Conservation (phyloP, 228 moss, liverwort and hornwort species). For the Sphagnum fallax region DNA sequence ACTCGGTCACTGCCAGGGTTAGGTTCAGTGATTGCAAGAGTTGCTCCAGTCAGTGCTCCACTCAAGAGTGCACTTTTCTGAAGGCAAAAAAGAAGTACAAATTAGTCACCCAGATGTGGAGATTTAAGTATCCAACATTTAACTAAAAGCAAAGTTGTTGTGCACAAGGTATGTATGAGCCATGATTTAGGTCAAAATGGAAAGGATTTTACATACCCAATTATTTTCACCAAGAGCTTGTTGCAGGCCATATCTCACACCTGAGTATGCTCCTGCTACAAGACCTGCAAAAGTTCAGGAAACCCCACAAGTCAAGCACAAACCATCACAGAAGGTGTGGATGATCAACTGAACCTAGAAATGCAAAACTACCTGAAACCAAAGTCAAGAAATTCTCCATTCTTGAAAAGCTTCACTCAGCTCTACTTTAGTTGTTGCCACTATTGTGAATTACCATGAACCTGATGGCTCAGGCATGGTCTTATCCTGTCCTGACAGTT, state of each 20-base stretch:
- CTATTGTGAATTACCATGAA: not conserved
- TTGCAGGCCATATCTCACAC: conserved; percentile 72
- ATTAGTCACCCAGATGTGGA: not conserved
- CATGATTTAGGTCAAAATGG: not conserved
- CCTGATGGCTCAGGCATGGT: not conserved
- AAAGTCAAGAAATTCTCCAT: not conserved
- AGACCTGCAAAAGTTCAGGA: conserved; percentile 14
- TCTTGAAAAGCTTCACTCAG: not conserved
- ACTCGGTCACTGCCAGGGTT: conserved; percentile 28
- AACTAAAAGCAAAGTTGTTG: not conserved
- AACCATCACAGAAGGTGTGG: not conserved
- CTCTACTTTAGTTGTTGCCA: not conserved
- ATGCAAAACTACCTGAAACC: not conserved
- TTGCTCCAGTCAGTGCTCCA: conserved; percentile 48
- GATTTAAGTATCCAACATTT: not conserved
- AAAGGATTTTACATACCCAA: conserved; percentile 39
- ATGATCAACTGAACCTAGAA: not conserved
- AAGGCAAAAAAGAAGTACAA: not conserved
- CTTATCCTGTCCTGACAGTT: not conserved
- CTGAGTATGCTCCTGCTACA: conserved; percentile 73
- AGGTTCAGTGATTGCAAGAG: conserved; percentile 27
- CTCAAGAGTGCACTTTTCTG: conserved; percentile 42
- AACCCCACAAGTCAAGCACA: not conserved
- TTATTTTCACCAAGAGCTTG: conserved; percentile 72
- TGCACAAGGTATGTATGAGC: not conserved